Conservation (phyloP, 805 yeast genomes). For the Zygoascus bituminiphila region DNA sequence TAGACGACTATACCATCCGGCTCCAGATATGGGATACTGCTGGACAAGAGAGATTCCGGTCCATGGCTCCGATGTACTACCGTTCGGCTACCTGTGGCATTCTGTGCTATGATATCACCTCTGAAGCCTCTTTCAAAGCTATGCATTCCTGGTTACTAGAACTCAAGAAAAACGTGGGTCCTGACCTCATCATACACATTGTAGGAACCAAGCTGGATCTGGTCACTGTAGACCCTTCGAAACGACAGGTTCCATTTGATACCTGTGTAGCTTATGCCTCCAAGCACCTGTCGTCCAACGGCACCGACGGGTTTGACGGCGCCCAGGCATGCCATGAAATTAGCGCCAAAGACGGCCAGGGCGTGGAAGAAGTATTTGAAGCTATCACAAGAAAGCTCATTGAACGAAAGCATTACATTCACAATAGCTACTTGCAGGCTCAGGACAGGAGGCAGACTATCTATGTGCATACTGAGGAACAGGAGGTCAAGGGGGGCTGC, state of each 20-base stretch:
- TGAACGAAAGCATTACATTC: conserved; percentile 14
- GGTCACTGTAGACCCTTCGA: conserved; percentile 27
- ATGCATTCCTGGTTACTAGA: conserved; percentile 31
- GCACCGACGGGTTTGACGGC: conserved; percentile 19
- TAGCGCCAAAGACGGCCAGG: conserved; percentile 30
- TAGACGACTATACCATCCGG: conserved; percentile 28
- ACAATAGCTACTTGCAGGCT: conserved; percentile 12
- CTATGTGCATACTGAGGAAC: conserved; percentile 24
- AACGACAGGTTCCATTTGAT: conserved; percentile 29
- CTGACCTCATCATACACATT: conserved; percentile 26
- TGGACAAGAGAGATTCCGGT: conserved; percentile 93
- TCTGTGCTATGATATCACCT: conserved; percentile 30
- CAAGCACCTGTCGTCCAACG: conserved; percentile 16
- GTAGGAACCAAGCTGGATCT: conserved; percentile 31
- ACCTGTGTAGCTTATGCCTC: conserved; percentile 27
- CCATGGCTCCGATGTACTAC: conserved; percentile 51
- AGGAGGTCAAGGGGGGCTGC: conserved; percentile 18
- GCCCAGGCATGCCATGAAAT: conserved; percentile 28
- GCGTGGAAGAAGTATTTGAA: conserved; percentile 29
- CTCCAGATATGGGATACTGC: conserved; percentile 88
- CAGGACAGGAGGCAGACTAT: conserved; percentile 19
- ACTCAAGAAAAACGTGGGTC: conserved; percentile 24
- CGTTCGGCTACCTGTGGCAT: conserved; percentile 33
- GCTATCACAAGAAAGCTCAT: conserved; percentile 26
- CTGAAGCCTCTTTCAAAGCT: conserved; percentile 27